phyloP scores from a whole-genome alignment of 306 rosid genomes.

The Castanea mollissima region DNA sequence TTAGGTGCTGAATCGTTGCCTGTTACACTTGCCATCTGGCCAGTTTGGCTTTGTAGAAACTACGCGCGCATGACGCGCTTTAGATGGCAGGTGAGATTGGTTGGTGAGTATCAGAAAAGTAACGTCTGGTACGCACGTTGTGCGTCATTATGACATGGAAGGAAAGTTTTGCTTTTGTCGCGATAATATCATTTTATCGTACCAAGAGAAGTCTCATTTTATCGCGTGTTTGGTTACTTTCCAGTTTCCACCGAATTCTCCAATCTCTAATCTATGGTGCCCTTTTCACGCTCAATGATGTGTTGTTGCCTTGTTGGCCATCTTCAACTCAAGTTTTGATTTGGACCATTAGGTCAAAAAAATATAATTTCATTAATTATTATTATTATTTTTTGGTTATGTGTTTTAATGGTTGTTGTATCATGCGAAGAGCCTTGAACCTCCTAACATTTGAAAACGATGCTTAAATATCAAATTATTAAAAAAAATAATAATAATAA shows the following conservation, averaged over 20 bases:
- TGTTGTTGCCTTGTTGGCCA: too few species aligned
- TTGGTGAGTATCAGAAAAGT: neutral
- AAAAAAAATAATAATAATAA: too few species aligned
- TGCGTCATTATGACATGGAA: slow-evolving; percentile 8
- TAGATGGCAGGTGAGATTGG: neutral
- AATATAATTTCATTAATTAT: too few species aligned
- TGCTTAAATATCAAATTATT: too few species aligned
- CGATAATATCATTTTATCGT: neutral
- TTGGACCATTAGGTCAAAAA: too few species aligned
- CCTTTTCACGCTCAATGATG: too few species aligned
- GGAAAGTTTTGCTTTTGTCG: neutral
- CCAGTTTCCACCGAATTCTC: slow-evolving; percentile 19
- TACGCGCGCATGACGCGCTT: neutral
- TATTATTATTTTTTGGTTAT: too few species aligned
- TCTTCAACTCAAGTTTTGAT: too few species aligned
- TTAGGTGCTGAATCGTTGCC: neutral
- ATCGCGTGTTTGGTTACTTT: neutral
- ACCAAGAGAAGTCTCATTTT: neutral
- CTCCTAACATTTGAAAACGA: too few species aligned
- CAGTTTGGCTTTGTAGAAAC: neutral
- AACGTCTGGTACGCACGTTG: slow-evolving; percentile 23
- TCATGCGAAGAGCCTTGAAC: too few species aligned
- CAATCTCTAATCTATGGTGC: neutral
- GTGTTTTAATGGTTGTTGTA: too few species aligned
- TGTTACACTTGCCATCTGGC: slow-evolving; percentile 2